Evolutionary conservation across 2,329 filamentous ascomycete genomes (phyloP).

Genomic region (Penicillium thymicola): DNA sequence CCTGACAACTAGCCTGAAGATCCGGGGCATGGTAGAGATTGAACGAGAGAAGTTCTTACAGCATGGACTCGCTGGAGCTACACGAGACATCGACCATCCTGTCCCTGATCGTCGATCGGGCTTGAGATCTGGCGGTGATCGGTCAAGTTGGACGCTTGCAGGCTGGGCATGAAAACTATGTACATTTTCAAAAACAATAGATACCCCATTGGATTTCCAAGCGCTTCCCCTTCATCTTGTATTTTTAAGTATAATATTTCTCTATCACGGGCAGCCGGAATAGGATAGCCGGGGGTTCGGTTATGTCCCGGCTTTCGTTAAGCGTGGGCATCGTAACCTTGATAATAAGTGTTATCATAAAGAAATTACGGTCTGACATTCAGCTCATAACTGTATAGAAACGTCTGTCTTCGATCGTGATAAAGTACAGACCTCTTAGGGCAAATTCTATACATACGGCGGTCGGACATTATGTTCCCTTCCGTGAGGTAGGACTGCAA

Average conservation of each 20-base stretch:
- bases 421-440: neutral
- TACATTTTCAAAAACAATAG: constrained; percentile 16
- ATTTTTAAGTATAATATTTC: no score
- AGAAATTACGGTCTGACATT: neutral
- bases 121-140: constrained; percentile 40
- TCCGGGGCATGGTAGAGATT: constrained; percentile 61
- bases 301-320: neutral
- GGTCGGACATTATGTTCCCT: neutral
- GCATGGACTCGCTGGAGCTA: constrained; percentile 47
- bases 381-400: neutral
- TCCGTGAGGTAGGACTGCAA: neutral
- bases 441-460: neutral
- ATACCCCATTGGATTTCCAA: constrained; percentile 18
- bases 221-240: neutral
- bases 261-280: neutral
- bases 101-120: constrained; percentile 41
- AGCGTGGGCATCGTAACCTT: neutral
- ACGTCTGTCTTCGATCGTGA: neutral
- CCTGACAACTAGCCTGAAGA: constrained; percentile 56
- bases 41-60: constrained; percentile 62
- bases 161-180: constrained; percentile 42
- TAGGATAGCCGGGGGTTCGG: neutral
- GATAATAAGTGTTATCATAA: neutral
- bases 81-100: constrained; percentile 39
- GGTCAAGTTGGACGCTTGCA: constrained; percentile 49